Evolutionary conservation across 495 filamentous ascomycete species (phyloP).

Genomic region (Pyronema domesticum): DNA sequence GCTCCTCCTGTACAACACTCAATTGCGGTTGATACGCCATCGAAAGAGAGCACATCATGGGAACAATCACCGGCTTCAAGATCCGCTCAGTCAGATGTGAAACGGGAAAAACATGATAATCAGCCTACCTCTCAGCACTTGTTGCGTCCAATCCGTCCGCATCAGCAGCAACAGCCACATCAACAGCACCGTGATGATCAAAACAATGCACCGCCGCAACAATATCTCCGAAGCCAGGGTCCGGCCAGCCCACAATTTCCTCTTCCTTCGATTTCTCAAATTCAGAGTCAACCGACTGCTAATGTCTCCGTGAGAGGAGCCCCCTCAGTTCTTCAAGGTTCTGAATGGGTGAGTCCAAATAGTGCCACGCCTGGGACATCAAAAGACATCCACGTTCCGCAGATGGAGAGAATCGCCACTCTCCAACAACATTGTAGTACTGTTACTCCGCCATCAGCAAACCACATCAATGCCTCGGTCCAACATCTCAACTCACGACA

Average conservation of each 20-base stretch:
- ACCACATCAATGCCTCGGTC: slow-evolving; percentile 13
- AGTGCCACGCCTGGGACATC: too few species aligned
- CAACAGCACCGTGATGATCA: not conserved
- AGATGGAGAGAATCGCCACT: not conserved
- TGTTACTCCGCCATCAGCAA: slow-evolving; percentile 8
- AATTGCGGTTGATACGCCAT: slow-evolving; percentile 21
- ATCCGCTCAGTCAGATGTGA: slow-evolving; percentile 12
- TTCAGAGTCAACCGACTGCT: slow-evolving; percentile 9
- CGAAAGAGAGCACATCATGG: slow-evolving; percentile 14
- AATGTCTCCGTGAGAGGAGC: too few species aligned
- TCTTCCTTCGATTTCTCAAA: slow-evolving; percentile 16
- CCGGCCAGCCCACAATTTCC: slow-evolving; percentile 8
- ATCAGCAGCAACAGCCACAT: not conserved
- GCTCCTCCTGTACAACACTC: slow-evolving; percentile 22
- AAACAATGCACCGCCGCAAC: not conserved
- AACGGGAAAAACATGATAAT: slow-evolving; percentile 4
- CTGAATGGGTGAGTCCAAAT: too few species aligned
- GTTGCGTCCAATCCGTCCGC: not conserved
- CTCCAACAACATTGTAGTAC: slow-evolving; percentile 8
- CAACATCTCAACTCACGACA: slow-evolving; percentile 17
- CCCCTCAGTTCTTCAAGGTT: too few species aligned
- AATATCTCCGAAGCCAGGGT: not conserved
- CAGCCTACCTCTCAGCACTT: not conserved
- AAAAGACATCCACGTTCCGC: too few species aligned
- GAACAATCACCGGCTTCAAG: slow-evolving; percentile 14